Evolutionary conservation across 352 stramenopile genomes (phyloP), one percentile per base, ranked within the genome.

Genomic region (Pythium biforme): DNA sequence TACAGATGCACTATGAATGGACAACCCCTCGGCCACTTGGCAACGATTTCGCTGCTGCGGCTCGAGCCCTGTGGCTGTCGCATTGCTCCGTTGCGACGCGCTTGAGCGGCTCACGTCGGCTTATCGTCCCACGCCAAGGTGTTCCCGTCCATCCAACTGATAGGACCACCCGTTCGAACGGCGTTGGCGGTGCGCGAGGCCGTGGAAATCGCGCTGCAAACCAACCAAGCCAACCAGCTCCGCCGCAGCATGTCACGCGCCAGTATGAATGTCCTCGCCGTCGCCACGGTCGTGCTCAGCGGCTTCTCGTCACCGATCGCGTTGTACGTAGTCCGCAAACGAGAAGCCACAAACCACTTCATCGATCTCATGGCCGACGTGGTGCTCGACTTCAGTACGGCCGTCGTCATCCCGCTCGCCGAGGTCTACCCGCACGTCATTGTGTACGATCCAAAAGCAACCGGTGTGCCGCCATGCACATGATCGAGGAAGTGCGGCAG

Each of bases 141-240:
- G 2, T 17, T 43, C 37, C 12, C 9, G 14, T 43, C 2, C 14
- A 43, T 20, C 37, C 23, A 55, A 62, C 45, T 31, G 55, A 0
- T 15, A 26, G 20, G 19, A 55, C 55, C 55, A n/a, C n/a, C n/a
- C n/a, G n/a, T 62, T 17, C n/a, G 41, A 23, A 14, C n/a, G 9
- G 25, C 14, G 4, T 55, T 45, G 20, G 5, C 25, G 1, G 9
- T 57, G 15, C 57, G 57, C 17, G 57, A 64, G 26, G 19, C 33
- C 1, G 17, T 57, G n/a, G 57, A 64, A 27, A 22, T 57, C 47
- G 22, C 11, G 4, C n/a, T 64, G 22, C 57, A 64, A 19, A 64
- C 57, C 2, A 57, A 59, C 49, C 59, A 66, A 22, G 41, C 59
- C 5, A 37, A 66, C 50, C 22, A 48, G 14, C n/a, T 66, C n/a